Evolutionary conservation across 2,329 filamentous ascomycete species (phyloP).

Genomic region (Scedosporium minutisporum): DNA sequence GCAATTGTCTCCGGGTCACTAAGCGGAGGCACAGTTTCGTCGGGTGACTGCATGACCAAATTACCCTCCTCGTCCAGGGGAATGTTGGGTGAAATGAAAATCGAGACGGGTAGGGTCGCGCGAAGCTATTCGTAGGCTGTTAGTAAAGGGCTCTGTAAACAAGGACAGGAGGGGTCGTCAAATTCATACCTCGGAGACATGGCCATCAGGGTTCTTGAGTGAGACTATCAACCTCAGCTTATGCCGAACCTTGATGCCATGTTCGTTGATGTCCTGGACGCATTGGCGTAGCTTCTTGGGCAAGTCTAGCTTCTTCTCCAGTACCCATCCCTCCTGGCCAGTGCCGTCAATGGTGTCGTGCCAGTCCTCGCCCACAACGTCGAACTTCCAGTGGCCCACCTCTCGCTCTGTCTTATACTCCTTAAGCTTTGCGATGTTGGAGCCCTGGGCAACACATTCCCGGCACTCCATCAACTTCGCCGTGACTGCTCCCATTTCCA

Average conservation of each 20-base stretch:
- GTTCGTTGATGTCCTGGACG: constrained; percentile 79
- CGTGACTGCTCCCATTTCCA: constrained; percentile 74
- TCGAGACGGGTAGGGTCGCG: constrained; percentile 79
- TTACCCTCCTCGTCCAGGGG: constrained; percentile 81
- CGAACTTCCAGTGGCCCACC: constrained; percentile 49
- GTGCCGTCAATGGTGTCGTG: constrained; percentile 59
- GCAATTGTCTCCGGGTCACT: constrained; percentile 46
- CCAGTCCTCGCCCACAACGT: constrained; percentile 53
- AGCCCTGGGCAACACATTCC: constrained; percentile 49
- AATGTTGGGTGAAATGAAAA: constrained; percentile 93
- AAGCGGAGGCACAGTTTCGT: constrained; percentile 13
- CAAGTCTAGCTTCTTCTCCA: constrained; percentile 55
- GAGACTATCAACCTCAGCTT: constrained; percentile 88
- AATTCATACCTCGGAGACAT: constrained; percentile 63
- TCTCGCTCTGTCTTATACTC: constrained; percentile 56
- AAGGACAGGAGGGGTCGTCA: not conserved
- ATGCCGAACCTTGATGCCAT: constrained; percentile 85
- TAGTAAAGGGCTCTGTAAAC: not conserved
- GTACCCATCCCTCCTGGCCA: constrained; percentile 54
- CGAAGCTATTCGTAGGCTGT: constrained; percentile 47
- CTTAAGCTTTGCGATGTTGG: constrained; percentile 29
- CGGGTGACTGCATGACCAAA: constrained; percentile 44
- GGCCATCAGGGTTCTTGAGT: constrained; percentile 88
- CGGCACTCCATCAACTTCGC: constrained; percentile 73
- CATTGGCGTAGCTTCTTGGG: constrained; percentile 76